A percentile compares a stretch with the other conserved stretches of the same genome.
These are phyloP conservation scores for Choanephora cucurbitarum DNA, from an alignment of 371 early-diverging fungal genomes.

Conservation along the genomic window DNA sequence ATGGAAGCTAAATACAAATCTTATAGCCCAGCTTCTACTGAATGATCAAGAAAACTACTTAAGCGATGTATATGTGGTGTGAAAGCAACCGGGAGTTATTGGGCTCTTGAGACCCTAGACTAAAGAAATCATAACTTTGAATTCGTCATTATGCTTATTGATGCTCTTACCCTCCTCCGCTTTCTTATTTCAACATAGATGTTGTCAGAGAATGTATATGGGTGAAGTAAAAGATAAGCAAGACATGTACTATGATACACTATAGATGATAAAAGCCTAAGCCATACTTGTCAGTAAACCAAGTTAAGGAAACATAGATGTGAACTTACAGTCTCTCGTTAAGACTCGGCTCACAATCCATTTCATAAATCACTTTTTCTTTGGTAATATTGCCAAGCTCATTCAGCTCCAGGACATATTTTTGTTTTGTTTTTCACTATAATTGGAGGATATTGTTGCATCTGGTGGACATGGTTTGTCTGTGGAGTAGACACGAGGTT, in stretches of 20 bases:
- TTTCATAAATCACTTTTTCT: too few species aligned
- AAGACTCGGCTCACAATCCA: constrained; percentile 8
- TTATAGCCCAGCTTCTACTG: too few species aligned
- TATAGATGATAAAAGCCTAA: constrained; percentile 16
- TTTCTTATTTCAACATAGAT: constrained; percentile 18
- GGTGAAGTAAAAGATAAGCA: constrained; percentile 16
- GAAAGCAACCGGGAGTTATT: background rate
- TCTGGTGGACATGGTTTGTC: constrained; percentile 9
- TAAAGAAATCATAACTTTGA: background rate
- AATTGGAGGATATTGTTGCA: constrained; percentile 11
- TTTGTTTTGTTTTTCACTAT: constrained; percentile 11
- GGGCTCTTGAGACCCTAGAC: background rate
- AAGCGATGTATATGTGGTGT: too few species aligned
- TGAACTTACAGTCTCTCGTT: constrained; percentile 15
- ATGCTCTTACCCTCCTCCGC: constrained; percentile 17
- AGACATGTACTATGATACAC: constrained; percentile 11
- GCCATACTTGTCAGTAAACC: constrained; percentile 11
- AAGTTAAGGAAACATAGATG: constrained; percentile 10
- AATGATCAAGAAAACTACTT: too few species aligned
- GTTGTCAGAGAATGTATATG: constrained; percentile 15
- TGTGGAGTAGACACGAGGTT: constrained; percentile 13
- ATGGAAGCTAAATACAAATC: too few species aligned
- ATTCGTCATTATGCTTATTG: background rate
- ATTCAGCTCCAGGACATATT: constrained; percentile 8
- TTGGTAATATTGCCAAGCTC: background rate